These are phyloP conservation scores for Pleurotus salmoneostramineus DNA, from an alignment of 768 basidiomycete species.

Conservation along the genomic window DNA sequence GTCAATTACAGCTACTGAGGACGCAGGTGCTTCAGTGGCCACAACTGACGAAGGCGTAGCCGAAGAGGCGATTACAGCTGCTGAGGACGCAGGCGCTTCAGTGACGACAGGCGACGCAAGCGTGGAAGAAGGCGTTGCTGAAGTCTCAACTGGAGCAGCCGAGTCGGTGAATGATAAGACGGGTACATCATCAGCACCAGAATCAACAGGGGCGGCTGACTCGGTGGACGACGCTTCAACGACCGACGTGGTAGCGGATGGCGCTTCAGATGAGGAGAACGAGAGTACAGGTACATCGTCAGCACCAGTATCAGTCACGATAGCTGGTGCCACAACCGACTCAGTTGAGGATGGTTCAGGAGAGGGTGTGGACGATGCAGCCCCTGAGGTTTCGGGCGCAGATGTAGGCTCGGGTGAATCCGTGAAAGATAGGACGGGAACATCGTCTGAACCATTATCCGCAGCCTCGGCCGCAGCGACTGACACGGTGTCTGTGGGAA, in stretches of 20 bases:
- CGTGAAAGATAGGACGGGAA: background rate
- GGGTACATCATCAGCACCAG: background rate
- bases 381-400: background rate
- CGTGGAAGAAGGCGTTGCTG: background rate
- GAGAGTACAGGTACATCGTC: conserved; percentile 1
- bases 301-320: background rate
- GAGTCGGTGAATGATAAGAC: background rate
- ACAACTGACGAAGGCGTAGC: background rate
- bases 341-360: background rate
- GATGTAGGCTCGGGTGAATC: background rate
- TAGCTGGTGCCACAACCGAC: background rate
- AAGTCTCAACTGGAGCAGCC: background rate
- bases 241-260: background rate
- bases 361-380: background rate
- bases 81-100: no score
- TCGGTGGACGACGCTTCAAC: background rate
- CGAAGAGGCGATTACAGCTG: no score
- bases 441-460: background rate
- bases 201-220: background rate
- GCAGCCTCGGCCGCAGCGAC: background rate
- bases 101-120: background rate
- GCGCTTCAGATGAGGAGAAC: background rate
- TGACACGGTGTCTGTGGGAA: background rate
- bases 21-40: background rate
- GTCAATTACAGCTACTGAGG: background rate